A percentile compares a stretch with the other conserved stretches of the same genome.
Evolutionary conservation across 306 rosid genomes (phyloP).

Genomic region (Oemleria cerasiformis): DNA sequence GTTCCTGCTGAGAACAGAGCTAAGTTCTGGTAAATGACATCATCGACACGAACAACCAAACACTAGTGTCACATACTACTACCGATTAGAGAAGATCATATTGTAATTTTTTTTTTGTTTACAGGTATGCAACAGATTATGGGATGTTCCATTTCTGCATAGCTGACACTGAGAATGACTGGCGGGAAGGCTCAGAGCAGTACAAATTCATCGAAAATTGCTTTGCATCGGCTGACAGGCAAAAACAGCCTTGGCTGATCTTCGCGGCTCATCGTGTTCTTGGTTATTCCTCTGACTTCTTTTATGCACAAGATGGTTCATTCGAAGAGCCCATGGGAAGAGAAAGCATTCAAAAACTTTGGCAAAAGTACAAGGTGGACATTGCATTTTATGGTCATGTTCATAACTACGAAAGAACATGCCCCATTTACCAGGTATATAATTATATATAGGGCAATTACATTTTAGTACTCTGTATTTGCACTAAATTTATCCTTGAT

Average conservation of each 20-base stretch:
- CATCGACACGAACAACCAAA: too few relatives aligned
- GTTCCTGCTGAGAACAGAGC: constrained; percentile 92
- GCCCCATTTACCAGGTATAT: constrained; percentile 80
- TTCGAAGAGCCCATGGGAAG: constrained; percentile 91
- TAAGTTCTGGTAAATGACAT: constrained; percentile 61
- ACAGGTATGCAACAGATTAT: constrained; percentile 72
- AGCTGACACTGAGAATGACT: constrained; percentile 79
- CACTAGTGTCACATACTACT: not conserved
- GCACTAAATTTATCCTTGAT: not conserved
- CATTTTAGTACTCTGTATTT: not conserved
- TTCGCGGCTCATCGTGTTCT: constrained; percentile 90
- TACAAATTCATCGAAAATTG: constrained; percentile 81
- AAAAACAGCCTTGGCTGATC: constrained; percentile 82
- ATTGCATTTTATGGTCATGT: constrained; percentile 81
- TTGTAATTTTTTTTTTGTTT: not conserved
- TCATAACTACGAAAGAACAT: constrained; percentile 85
- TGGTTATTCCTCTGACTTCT: constrained; percentile 62
- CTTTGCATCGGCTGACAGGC: constrained; percentile 80
- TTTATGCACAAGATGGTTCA: constrained; percentile 45
- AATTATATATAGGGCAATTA: not conserved
- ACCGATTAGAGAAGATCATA: not conserved
- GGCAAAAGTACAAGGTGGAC: constrained; percentile 90
- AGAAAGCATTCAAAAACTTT: constrained; percentile 75
- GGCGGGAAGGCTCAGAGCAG: constrained; percentile 89
- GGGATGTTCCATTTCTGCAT: constrained; percentile 88